A percentile compares a stretch with the other conserved stretches of the same genome.
phyloP scores from a whole-genome alignment of 129 eudicot species.

The Tagetes patula region DNA sequence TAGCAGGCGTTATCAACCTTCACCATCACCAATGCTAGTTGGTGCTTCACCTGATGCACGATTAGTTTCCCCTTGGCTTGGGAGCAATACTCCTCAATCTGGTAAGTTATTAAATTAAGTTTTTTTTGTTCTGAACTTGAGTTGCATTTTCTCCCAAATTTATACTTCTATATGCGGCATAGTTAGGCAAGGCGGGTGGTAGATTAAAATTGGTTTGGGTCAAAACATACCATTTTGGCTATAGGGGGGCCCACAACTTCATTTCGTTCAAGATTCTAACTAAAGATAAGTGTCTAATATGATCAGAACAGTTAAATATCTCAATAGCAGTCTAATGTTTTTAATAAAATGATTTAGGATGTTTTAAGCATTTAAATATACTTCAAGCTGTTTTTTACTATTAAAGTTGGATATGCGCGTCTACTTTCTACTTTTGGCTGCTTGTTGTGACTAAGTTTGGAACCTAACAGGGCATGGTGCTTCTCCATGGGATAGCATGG shows the following conservation, averaged over 20 bases:
- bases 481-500: constrained; percentile 92
- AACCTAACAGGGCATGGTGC: constrained; percentile 42
- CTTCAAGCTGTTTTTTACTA: too few relatives aligned
- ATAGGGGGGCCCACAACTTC: neutral
- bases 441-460: constrained; percentile 18
- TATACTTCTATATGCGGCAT: constrained; percentile 10
- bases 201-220: neutral
- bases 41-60: constrained; percentile 75
- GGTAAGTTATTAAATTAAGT: constrained; percentile 35
- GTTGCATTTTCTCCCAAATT: neutral
- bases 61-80: constrained; percentile 86
- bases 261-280: neutral
- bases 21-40: constrained; percentile 66
- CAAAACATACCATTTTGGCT: neutral
- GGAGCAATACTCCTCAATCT: constrained; percentile 69
- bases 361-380: neutral
- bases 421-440: constrained; percentile 13
- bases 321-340: neutral
- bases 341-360: neutral
- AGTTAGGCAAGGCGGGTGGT: neutral
- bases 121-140: neutral
- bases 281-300: neutral
- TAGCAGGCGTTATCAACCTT: constrained; percentile 44
- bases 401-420: neutral
- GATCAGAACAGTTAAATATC: neutral